Base-by-base conservation (phyloP, 202 grass and related monocot genomes). In the Thinopyrum obtusiflorum region DNA sequence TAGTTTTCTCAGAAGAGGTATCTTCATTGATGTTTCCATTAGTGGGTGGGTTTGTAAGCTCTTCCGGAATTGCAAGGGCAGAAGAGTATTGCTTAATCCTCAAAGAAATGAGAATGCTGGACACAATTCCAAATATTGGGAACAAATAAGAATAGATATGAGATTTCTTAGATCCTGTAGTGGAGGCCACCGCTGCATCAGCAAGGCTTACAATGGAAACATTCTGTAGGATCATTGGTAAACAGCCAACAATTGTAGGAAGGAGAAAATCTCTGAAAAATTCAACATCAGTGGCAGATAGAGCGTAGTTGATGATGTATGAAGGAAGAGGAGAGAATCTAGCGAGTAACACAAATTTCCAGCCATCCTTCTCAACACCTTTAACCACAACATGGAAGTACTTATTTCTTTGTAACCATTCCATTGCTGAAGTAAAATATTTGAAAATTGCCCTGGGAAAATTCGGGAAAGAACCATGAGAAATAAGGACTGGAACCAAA, bases 151-250 rank as follows among this genome's bases (percentile, higher is more conserved):
- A 91, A 84, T 86, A 87, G 23, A 98, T n/a, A 23, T 84, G 68
- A 55, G 97, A 92, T 79, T 96, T 98, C 73, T 94, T 84, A 61
- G 93, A 92, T 81, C 87, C 86, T 77, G 90, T 89, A 28, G 84
- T 78, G 2, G 92, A 95, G 59, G 91, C 88, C 78, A 95, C 88
- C 15, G 97, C 97, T 73, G 90, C 89, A 35, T 93, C 93, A 15
- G 97, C 97, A 78, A 99, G 93, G 77, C 93, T 96, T 82, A 94
- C 93, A 25, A 96, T 88, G 11, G 97, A 99, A 64, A 93, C 91
- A 83, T 99, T 99, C 88, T 99, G 97, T 65, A 99, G 89, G 83
- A 99, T 99, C 97, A 94, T 99, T 6, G 93, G 97, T 57, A 99
- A 89, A 80, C 97, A 94, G 18, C 97, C 97, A 0, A 92, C 49